Percentiles rank a stretch among this genome's conserved stretches.
These are phyloP conservation scores for Podospora conica DNA, from an alignment of 495 filamentous ascomycete genomes.

Conservation along the genomic window DNA sequence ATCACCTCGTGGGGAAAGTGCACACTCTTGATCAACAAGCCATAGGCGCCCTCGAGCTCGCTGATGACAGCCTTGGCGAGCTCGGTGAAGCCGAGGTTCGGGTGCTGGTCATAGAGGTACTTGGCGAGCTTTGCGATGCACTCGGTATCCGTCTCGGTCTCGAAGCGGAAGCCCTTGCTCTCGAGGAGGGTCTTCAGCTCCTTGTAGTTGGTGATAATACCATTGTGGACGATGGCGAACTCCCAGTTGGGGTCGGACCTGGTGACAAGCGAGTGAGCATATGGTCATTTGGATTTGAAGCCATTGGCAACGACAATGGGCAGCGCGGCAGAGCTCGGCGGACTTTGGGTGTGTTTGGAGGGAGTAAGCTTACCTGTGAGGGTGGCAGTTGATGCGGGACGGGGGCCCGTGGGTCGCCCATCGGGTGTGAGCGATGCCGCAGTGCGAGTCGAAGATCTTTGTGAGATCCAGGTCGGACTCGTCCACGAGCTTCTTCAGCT, in stretches of 20 bases:
- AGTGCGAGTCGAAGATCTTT: slow-evolving; percentile 94
- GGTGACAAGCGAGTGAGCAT: neutral
- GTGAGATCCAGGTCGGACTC: slow-evolving; percentile 74
- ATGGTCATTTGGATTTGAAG: neutral
- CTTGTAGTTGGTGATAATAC: slow-evolving; percentile 99
- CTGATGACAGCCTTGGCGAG: slow-evolving; percentile 96
- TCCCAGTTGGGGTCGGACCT: slow-evolving; percentile 81
- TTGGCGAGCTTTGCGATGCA: slow-evolving; percentile 98
- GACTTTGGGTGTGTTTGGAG: neutral
- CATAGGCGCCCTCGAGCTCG: slow-evolving; percentile 96
- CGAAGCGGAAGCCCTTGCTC: slow-evolving; percentile 93
- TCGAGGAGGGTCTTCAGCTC: slow-evolving; percentile 90
- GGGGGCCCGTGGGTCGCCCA: slow-evolving; percentile 98
- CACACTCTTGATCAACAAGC: slow-evolving; percentile 92
- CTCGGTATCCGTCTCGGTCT: slow-evolving; percentile 98
- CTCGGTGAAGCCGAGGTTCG: slow-evolving; percentile 89
- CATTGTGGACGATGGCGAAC: slow-evolving; percentile 97
- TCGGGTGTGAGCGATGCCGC: slow-evolving; percentile 95
- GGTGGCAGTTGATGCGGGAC: slow-evolving; percentile 93
- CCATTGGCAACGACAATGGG: neutral
- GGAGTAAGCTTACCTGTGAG: slow-evolving; percentile 71
- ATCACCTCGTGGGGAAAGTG: slow-evolving; percentile 98
- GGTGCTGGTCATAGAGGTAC: slow-evolving; percentile 95
- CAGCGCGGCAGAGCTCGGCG: neutral
- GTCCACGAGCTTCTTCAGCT: slow-evolving; percentile 87